Percentiles rank a stretch among this genome's conserved stretches.
Conservation (phyloP, 2,329 filamentous ascomycete species). For the Fusarium verrucosum region DNA sequence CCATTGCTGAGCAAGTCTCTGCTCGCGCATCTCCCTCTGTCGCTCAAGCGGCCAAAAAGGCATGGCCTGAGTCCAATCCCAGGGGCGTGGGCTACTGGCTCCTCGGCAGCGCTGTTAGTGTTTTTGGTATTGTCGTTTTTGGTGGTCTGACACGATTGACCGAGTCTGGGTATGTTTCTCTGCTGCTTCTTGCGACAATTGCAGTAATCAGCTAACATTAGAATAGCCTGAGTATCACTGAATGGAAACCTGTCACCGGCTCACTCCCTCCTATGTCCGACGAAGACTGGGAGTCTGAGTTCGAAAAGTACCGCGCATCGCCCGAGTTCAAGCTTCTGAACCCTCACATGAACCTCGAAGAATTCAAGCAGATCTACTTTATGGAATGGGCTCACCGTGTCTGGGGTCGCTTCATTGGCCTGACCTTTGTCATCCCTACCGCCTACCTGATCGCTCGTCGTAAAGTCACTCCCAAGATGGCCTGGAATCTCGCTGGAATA, state of each 20-base stretch:
- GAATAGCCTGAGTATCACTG: constrained; percentile 89
- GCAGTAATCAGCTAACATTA: constrained; percentile 1
- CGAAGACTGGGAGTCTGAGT: constrained; percentile 90
- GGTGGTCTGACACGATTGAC: constrained; percentile 93
- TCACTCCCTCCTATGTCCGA: constrained; percentile 82
- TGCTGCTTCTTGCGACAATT: not conserved
- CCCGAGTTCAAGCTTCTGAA: constrained; percentile 95
- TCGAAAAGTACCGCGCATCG: constrained; percentile 88
- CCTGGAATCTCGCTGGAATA: constrained; percentile 80
- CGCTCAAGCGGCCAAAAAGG: constrained; percentile 47
- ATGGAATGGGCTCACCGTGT: constrained; percentile 99
- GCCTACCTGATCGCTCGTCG: constrained; percentile 86
- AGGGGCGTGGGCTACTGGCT: constrained; percentile 92
- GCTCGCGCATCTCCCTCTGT: constrained; percentile 36
- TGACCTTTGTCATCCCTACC: constrained; percentile 89
- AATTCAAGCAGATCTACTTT: constrained; percentile 99
- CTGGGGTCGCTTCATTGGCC: constrained; percentile 91
- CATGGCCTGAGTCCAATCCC: constrained; percentile 70
- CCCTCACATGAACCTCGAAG: constrained; percentile 87
- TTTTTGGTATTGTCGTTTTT: constrained; percentile 97
- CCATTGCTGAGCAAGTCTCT: constrained; percentile 42
- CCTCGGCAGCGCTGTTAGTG: constrained; percentile 86
- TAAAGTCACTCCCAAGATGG: constrained; percentile 81
- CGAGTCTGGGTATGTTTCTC: constrained; percentile 82
- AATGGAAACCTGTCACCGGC: constrained; percentile 97